A percentile compares a stretch with the other conserved stretches of the same genome.
Evolutionary conservation across 23 red algal species (phyloP).

Genomic region (Gracilaria vermiculophylla): DNA sequence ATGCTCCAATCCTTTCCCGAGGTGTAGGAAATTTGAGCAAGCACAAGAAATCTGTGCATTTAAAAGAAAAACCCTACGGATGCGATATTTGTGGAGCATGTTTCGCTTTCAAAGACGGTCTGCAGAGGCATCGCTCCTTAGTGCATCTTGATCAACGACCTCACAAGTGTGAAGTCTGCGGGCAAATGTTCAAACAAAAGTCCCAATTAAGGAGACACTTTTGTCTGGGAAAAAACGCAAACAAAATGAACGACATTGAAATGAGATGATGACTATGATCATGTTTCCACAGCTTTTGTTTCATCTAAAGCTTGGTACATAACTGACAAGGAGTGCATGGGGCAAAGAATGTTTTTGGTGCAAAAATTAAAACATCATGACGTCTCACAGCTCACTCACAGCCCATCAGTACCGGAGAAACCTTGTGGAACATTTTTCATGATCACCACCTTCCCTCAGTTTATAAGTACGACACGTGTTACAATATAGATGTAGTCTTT

Average conservation of each 20-base stretch:
- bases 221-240: neutral
- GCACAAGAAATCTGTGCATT: conserved; percentile 61
- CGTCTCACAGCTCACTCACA: neutral
- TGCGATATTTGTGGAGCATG: conserved; percentile 42
- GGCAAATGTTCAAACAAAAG: conserved; percentile 44
- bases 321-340: neutral
- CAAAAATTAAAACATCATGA: neutral
- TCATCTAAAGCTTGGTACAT: neutral
- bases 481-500: neutral
- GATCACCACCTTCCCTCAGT: neutral
- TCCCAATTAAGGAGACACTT: conserved; percentile 59
- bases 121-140: conserved; percentile 46
- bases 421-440: neutral
- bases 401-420: neutral
- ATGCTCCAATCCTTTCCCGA: neutral
- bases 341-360: neutral
- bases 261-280: conserved; percentile 29
- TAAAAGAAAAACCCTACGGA: conserved; percentile 29
- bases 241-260: neutral
- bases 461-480: neutral
- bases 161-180: conserved; percentile 22
- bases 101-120: conserved; percentile 64
- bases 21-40: conserved; percentile 42
- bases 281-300: too few relatives aligned
- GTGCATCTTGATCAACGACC: conserved; percentile 50